Conservation (phyloP, 73 alveolate genomes). For the Paramecium tetraurelia region DNA sequence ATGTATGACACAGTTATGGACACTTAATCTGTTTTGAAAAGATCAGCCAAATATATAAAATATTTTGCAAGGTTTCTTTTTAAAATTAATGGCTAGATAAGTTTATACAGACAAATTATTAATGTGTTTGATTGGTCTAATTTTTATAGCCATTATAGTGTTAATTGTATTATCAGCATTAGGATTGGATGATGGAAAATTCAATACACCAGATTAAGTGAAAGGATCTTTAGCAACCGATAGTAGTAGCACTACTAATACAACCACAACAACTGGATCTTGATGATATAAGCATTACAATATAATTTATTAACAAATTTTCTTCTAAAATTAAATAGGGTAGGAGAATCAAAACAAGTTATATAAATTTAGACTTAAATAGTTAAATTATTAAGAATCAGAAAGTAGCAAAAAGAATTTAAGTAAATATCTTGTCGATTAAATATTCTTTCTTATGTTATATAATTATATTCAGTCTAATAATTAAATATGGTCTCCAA, state of each 20-base stretch:
- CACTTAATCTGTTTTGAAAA: conserved; percentile 29
- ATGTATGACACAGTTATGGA: conserved; percentile 53
- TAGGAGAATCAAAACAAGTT: too few relatives aligned
- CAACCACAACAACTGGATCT: background rate
- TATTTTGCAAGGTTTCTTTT: conserved; percentile 34
- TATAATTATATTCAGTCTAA: too few relatives aligned
- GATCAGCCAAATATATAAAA: conserved; percentile 48
- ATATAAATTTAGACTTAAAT: too few relatives aligned
- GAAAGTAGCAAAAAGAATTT: too few relatives aligned
- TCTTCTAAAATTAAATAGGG: too few relatives aligned
- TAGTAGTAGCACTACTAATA: background rate
- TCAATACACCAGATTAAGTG: conserved; percentile 2
- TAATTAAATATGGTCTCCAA: too few relatives aligned
- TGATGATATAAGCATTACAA: background rate
- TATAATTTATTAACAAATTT: background rate
- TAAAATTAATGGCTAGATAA: background rate
- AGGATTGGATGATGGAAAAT: conserved; percentile 50
- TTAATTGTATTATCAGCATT: conserved; percentile 34
- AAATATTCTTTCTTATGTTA: too few relatives aligned
- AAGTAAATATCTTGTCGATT: too few relatives aligned
- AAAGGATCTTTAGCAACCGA: background rate
- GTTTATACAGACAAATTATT: conserved; percentile 53
- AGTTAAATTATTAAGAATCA: too few relatives aligned
- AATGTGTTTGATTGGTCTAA: conserved; percentile 43
- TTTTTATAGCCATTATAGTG: conserved; percentile 8